Base-by-base conservation (phyloP, 1,284 basidiomycete genomes). In the Macrocystidia cucumis region DNA sequence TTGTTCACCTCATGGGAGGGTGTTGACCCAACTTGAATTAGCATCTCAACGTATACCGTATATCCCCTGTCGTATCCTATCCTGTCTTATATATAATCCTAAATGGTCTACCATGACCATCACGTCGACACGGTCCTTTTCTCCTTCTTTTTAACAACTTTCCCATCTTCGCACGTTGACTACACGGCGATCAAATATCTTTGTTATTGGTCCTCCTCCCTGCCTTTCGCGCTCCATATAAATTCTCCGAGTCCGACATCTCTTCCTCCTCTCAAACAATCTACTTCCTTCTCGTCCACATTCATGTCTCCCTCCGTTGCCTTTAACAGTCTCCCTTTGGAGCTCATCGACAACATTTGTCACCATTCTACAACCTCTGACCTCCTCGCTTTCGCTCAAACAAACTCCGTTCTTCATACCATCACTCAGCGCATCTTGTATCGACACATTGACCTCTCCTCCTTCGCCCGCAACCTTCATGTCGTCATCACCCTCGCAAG, bases 371-470 rank as follows among this genome's bases (percentile, higher is more conserved):
- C 50, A n/a, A 18, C 40, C 6, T 6, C 33, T 3, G 61, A 70
- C 47, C 69, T 80, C 39, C 50, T 58, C 29, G 50, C 63, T 11
- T 56, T 80, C 43, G 64, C 78, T 3, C 56, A 49, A 14, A 61
- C 70, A n/a, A 60, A 45, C 43, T 49, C 63, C 5, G 41, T 50
- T 22, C 47, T 79, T 46, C 57, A 59, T 44, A 57, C 57, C 34
- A 53, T 72, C 44, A 76, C 75, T 1, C 73, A 72, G 38, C 72
- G 73, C 39, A 51, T 65, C 29, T 74, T 86, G 52, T 86, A 80
- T 56, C 66, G 74, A 37, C 54, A 71, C 46, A 45, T 85, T 45
- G 50, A 59, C 30, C 46, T 76, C 32, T 65, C 72, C 25, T 49
- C 60, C 4, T 49, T 56, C 35, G 54, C 63, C 4, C 59, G 52